phyloP scores from a whole-genome alignment of 805 yeast species.

The Wickerhamomyces alni region DNA sequence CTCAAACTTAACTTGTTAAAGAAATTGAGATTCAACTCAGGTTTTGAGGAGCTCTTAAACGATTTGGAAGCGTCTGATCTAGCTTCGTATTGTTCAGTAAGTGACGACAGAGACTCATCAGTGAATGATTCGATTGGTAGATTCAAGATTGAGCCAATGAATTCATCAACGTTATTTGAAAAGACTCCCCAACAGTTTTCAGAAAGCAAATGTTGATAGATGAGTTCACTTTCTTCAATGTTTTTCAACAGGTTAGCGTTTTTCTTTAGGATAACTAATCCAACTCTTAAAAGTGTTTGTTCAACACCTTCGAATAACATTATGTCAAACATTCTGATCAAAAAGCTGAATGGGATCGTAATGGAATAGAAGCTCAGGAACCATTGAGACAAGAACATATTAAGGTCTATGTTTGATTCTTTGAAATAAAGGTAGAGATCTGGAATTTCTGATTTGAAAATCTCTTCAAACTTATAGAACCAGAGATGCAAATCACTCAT shows the following conservation, averaged over 20 bases:
- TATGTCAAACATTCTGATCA: conserved; percentile 44
- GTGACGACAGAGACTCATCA: neutral
- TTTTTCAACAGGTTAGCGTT: conserved; percentile 35
- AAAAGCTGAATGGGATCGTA: conserved; percentile 50
- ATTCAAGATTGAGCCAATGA: conserved; percentile 25
- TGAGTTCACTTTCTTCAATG: conserved; percentile 33
- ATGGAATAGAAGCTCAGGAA: conserved; percentile 55
- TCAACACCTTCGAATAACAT: conserved; percentile 49
- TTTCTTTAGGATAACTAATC: conserved; percentile 43
- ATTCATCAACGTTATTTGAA: conserved; percentile 28
- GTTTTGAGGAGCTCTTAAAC: neutral
- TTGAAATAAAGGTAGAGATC: conserved; percentile 38
- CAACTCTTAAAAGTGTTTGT: conserved; percentile 48
- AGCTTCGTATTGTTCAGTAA: conserved; percentile 5
- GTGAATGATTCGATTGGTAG: conserved; percentile 13
- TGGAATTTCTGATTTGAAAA: conserved; percentile 35
- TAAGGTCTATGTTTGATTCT: conserved; percentile 33
- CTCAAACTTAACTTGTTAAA: conserved; percentile 3
- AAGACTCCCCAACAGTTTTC: conserved; percentile 37
- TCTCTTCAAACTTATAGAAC: conserved; percentile 42
- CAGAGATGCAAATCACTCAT: conserved; percentile 48
- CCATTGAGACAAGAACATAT: conserved; percentile 57
- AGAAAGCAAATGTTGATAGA: conserved; percentile 34
- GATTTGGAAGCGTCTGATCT: no score
- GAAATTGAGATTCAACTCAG: conserved; percentile 11